Percentiles rank a stretch among this genome's conserved stretches.
Evolutionary conservation across 192 early-diverging fungal species (phyloP).

Genomic region (Linnemannia hyalina): DNA sequence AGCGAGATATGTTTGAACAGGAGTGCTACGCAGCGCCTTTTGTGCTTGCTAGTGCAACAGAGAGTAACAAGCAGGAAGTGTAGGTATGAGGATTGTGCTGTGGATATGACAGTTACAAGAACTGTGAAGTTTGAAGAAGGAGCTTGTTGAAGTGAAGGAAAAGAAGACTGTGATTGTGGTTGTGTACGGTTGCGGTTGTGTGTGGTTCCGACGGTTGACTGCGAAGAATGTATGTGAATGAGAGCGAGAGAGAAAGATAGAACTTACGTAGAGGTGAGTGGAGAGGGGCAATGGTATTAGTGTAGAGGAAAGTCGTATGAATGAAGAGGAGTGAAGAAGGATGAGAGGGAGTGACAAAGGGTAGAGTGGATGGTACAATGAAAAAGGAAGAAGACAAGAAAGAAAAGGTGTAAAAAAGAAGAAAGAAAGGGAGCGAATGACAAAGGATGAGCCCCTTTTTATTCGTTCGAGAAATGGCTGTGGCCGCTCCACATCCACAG

Average conservation of each 20-base stretch:
- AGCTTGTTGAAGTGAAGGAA: not conserved
- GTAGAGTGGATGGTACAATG: not conserved
- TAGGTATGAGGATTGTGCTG: too few relatives aligned
- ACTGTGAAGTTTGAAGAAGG: not conserved
- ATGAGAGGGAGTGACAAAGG: too few relatives aligned
- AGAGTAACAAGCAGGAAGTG: too few relatives aligned
- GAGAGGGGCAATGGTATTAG: not conserved
- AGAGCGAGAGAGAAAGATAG: not conserved
- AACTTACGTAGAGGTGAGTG: not conserved
- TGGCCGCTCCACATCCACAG: not conserved
- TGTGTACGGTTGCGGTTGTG: not conserved
- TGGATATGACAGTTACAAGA: too few relatives aligned
- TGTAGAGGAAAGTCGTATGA: not conserved
- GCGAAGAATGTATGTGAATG: not conserved
- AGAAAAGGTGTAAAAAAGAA: not conserved
- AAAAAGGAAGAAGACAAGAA: slow-evolving; percentile 13
- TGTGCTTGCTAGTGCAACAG: too few relatives aligned
- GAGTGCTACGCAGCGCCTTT: too few relatives aligned
- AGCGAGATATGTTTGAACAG: not conserved
- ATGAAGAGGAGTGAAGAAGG: not conserved
- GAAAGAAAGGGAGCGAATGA: not conserved
- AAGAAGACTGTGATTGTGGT: not conserved
- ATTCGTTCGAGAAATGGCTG: not conserved
- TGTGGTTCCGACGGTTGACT: not conserved
- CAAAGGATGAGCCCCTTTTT: not conserved